These are phyloP conservation scores for Auriculariales sp. DNA, from an alignment of 768 basidiomycete genomes.

Conservation along the genomic window DNA sequence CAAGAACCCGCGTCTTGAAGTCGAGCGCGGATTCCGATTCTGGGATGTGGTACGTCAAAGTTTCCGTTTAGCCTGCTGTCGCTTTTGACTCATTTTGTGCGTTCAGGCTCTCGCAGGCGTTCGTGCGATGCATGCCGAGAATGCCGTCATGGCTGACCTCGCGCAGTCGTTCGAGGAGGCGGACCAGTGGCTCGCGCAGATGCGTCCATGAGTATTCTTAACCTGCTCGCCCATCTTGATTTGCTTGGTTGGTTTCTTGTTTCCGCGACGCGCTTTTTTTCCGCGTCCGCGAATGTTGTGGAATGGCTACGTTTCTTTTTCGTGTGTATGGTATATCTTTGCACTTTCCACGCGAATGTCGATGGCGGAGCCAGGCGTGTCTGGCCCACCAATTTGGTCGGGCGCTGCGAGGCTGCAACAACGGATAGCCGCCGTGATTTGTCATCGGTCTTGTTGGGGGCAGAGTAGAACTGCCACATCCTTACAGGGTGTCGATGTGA, in stretches of 20 bases:
- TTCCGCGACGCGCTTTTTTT: background rate
- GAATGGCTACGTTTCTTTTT: background rate
- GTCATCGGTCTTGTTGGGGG: too few relatives aligned
- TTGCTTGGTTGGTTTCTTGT: background rate
- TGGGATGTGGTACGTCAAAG: constrained; percentile 80
- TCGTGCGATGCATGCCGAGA: constrained; percentile 74
- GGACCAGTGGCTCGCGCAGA: constrained; percentile 84
- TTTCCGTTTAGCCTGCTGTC: constrained; percentile 1
- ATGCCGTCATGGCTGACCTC: constrained; percentile 68
- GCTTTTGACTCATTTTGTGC: background rate
- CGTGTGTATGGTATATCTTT: background rate
- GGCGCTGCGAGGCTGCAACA: too few relatives aligned
- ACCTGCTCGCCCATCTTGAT: background rate
- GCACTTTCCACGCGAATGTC: background rate
- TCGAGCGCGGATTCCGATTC: constrained; percentile 94
- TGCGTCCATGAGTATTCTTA: constrained; percentile 51
- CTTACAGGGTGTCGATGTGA: too few relatives aligned
- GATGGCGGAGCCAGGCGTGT: background rate
- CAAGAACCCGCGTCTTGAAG: constrained; percentile 72
- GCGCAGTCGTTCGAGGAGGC: constrained; percentile 94
- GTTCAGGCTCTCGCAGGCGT: constrained; percentile 72
- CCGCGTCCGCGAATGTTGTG: background rate
- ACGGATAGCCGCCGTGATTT: too few relatives aligned
- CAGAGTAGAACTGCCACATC: too few relatives aligned
- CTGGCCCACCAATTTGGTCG: background rate